Percentiles rank a stretch among this genome's conserved stretches.
Conservation (phyloP, 208 protist genomes). For the Trichomonas vaginalis region DNA sequence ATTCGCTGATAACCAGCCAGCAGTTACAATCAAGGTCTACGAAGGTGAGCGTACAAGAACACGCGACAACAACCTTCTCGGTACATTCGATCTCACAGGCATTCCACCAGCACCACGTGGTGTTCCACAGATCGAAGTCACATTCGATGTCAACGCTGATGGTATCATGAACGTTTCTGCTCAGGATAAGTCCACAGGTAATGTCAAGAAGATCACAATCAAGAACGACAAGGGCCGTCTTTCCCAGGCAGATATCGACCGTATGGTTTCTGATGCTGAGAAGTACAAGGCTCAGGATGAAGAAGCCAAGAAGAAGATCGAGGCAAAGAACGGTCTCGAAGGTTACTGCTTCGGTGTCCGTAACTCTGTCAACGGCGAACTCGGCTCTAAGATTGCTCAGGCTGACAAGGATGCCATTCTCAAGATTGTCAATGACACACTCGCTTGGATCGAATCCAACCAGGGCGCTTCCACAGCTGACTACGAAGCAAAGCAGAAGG, state of each 20-base stretch:
- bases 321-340: conserved; percentile 39
- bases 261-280: background rate
- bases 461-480: background rate
- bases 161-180: conserved; percentile 84
- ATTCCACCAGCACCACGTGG: conserved; percentile 57
- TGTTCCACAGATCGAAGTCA: too few relatives aligned
- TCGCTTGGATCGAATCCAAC: background rate
- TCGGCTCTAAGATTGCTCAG: background rate
- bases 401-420: background rate
- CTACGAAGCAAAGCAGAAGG: background rate
- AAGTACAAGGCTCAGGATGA: conserved; percentile 28
- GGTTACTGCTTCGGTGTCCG: conserved; percentile 30
- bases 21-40: conserved; percentile 91
- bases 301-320: conserved; percentile 26
- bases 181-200: conserved; percentile 56
- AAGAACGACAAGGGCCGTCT: conserved; percentile 81
- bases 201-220: conserved; percentile 26
- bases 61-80: conserved; percentile 90
- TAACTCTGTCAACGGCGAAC: background rate
- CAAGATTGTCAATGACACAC: background rate
- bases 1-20: conserved; percentile 87
- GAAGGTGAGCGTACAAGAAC: conserved; percentile 91
- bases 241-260: conserved; percentile 52
- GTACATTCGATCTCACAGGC: conserved; percentile 68
- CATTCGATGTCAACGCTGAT: conserved; percentile 93